phyloP scores from a whole-genome alignment of 495 filamentous ascomycete genomes.

The Neurospora sp. region DNA sequence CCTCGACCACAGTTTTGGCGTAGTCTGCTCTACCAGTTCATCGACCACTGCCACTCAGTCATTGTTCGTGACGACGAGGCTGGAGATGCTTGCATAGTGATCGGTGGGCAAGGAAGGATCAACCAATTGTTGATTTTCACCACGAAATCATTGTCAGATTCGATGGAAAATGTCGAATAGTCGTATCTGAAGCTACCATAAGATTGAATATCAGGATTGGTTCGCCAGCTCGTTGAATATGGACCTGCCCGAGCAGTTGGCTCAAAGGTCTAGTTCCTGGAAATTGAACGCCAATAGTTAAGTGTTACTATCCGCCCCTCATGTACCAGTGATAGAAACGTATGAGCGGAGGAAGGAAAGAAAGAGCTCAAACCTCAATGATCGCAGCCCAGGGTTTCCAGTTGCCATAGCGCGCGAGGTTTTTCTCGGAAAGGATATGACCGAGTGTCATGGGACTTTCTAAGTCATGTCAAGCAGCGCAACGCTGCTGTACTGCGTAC shows the following conservation, averaged over 20 bases:
- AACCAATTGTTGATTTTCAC: background rate
- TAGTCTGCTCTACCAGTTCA: background rate
- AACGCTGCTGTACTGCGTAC: background rate
- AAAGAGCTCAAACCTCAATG: background rate
- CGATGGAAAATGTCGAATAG: background rate
- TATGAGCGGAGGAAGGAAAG: background rate
- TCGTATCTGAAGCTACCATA: background rate
- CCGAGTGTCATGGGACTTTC: background rate
- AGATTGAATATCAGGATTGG: background rate
- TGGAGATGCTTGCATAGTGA: background rate
- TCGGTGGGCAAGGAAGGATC: background rate
- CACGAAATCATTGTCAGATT: background rate
- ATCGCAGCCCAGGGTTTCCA: background rate
- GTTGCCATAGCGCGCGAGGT: background rate
- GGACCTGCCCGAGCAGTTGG: background rate
- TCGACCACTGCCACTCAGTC: background rate
- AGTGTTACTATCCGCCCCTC: background rate
- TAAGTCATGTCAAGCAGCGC: background rate
- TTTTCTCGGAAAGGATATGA: background rate
- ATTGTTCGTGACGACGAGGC: background rate
- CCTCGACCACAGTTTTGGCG: background rate
- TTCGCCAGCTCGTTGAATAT: background rate
- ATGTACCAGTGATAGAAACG: background rate
- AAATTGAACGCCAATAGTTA: background rate
- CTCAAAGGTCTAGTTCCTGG: background rate